Base-by-base conservation (phyloP, 148 eudicot species). In the Arbutus unedo region DNA sequence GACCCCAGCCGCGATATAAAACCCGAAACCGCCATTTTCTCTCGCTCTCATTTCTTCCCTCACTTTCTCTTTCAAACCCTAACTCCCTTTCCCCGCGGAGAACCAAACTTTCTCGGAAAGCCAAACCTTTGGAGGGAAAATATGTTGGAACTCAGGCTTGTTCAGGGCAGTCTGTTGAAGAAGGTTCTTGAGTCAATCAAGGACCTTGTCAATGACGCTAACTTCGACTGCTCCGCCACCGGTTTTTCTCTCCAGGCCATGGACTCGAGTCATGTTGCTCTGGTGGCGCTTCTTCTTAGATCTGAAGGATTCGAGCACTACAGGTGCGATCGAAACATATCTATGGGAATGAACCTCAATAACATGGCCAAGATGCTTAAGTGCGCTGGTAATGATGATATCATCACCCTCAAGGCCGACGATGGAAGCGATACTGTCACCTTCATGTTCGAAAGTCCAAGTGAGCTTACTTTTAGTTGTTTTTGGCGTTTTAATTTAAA, bases 251-350 rank as follows among this genome's bases (percentile, higher is more conserved):
- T 92, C 16, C 95, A 92, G 66, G 95, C 95, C 49, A 92, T 92
- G 93, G 95, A 92, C 71, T 89, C 93, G 9, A 92, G 93, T 88
- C 95, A 92, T 78, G 95, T 92, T 13, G 95, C 93, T 0, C 89
- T 91, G 3, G 95, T 91, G 6, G 62, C 93, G 0, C 91, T 92
- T n/a, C 92, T 92, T 6, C 89, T 92, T 41, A 87, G 95, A 0
- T 89, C 93, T 0, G 93, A 92, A 80, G 93, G 95, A 0, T 92
- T 92, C 81, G 95, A 91, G 83, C 93, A 92, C 81, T 92, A 88
- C 76, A 91, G 95, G 2, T 92, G 95, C 78, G 95, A 92, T 6
- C 88, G 95, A 2, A 76, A 66, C 47, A 31, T 91, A 5, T 89
- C 93, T 6, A 91, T 92, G 92, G 95, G 95, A 8, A 91, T 92